phyloP scores from a whole-genome alignment of 2,329 filamentous ascomycete species.

The Gaeumannomyces tritici region DNA sequence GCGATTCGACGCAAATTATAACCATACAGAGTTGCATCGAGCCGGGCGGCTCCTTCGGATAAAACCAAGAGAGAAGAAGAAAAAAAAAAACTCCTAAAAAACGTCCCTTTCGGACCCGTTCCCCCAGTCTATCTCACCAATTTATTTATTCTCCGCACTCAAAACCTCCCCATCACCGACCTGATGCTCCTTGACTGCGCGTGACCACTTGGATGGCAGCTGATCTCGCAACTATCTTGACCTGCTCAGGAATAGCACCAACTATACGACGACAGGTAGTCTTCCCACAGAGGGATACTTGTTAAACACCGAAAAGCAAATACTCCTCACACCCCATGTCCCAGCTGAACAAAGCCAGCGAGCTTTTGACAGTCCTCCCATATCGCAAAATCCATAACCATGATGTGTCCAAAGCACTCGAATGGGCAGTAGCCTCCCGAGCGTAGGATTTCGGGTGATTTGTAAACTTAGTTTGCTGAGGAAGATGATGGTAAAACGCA shows the following conservation, averaged over 20 bases:
- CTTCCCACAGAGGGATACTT: not conserved
- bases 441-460: constrained; percentile 28
- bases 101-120: not conserved
- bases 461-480: constrained; percentile 23
- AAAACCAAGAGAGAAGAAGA: not conserved
- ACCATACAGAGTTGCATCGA: not conserved
- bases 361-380: constrained; percentile 4
- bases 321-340: not conserved
- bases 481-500: constrained; percentile 24
- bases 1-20: not conserved
- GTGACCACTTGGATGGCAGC: constrained; percentile 1
- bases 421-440: constrained; percentile 24
- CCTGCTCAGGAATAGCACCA: not conserved
- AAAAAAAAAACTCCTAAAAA: not conserved
- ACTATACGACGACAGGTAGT: not conserved
- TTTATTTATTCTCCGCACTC: not conserved
- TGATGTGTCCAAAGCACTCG: constrained; percentile 28
- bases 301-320: not conserved
- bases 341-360: not conserved
- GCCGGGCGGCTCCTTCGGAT: not conserved
- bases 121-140: not conserved
- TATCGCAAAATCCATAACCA: constrained; percentile 27
- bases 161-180: not conserved
- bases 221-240: constrained; percentile 1
- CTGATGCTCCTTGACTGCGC: not conserved